Conservation (phyloP, 2,329 filamentous ascomycete genomes). For the Magnaporthiopsis rhizophila region DNA sequence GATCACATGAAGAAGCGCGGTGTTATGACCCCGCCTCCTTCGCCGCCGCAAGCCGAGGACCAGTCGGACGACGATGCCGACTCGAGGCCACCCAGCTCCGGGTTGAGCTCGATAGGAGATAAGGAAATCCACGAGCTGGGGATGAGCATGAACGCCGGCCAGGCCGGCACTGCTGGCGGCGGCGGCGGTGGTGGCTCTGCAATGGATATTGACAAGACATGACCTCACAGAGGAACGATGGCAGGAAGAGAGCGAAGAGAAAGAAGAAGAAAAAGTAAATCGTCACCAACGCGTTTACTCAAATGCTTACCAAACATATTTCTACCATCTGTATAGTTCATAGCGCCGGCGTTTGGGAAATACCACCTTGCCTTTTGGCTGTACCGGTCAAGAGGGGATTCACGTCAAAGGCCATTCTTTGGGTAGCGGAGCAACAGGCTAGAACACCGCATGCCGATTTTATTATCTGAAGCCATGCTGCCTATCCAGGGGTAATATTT, state of each 20-base stretch:
- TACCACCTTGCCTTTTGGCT: slow-evolving; percentile 1
- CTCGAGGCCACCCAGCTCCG: slow-evolving; percentile 43
- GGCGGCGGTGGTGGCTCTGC: not conserved
- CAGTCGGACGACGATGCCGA: slow-evolving; percentile 20
- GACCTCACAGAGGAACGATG: not conserved
- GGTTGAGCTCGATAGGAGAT: slow-evolving; percentile 49
- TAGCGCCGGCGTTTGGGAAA: slow-evolving; percentile 33
- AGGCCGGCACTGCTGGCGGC: not conserved
- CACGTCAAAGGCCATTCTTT: not conserved
- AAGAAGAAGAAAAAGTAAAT: not conserved
- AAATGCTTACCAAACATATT: not conserved
- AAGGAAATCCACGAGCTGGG: slow-evolving; percentile 25
- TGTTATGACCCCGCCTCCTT: slow-evolving; percentile 10
- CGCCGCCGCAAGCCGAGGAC: slow-evolving; percentile 11
- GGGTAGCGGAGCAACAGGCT: not conserved
- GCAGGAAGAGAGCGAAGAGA: not conserved
- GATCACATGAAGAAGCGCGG: slow-evolving; percentile 27
- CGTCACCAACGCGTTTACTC: not conserved
- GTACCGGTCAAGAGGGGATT: not conserved
- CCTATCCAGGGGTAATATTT: not conserved
- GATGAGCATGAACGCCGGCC: slow-evolving; percentile 14
- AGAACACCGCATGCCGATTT: not conserved
- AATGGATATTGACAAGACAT: not conserved
- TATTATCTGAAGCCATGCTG: not conserved
- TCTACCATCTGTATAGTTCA: slow-evolving; percentile 17